Percentiles rank a stretch among this genome's conserved stretches.
Evolutionary conservation across 139 green algal genomes (phyloP).

Genomic region (Tetraselmis striata): DNA sequence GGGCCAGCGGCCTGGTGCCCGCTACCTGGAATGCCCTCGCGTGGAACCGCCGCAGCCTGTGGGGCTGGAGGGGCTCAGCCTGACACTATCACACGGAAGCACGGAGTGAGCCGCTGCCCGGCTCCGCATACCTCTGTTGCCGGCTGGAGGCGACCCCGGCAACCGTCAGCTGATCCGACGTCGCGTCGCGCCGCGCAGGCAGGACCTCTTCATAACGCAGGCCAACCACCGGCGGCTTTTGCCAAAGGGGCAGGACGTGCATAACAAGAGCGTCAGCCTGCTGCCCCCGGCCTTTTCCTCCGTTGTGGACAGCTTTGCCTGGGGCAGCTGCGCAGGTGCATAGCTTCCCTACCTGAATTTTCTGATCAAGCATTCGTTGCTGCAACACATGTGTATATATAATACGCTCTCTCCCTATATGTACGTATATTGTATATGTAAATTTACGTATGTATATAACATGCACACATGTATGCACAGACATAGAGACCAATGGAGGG

Average conservation of each 20-base stretch:
- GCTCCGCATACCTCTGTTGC: too few relatives aligned
- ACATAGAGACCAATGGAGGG: too few relatives aligned
- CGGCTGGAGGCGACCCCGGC: too few relatives aligned
- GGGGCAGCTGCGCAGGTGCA: neutral
- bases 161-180: too few relatives aligned
- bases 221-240: neutral
- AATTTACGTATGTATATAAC: too few relatives aligned
- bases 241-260: neutral
- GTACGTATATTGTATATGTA: too few relatives aligned
- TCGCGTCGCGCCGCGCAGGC: neutral
- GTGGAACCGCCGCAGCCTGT: conserved; percentile 9
- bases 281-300: neutral
- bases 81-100: neutral
- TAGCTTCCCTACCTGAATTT: too few relatives aligned
- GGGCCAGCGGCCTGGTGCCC: too few relatives aligned
- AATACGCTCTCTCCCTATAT: too few relatives aligned
- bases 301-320: neutral
- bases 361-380: too few relatives aligned
- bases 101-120: neutral
- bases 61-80: neutral
- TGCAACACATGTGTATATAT: too few relatives aligned
- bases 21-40: neutral
- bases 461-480: too few relatives aligned
- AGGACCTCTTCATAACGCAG: neutral
- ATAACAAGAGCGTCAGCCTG: neutral